These are phyloP conservation scores for Gloeopeniophorella convolvens DNA, from an alignment of 768 basidiomycete species.

Conservation along the genomic window DNA sequence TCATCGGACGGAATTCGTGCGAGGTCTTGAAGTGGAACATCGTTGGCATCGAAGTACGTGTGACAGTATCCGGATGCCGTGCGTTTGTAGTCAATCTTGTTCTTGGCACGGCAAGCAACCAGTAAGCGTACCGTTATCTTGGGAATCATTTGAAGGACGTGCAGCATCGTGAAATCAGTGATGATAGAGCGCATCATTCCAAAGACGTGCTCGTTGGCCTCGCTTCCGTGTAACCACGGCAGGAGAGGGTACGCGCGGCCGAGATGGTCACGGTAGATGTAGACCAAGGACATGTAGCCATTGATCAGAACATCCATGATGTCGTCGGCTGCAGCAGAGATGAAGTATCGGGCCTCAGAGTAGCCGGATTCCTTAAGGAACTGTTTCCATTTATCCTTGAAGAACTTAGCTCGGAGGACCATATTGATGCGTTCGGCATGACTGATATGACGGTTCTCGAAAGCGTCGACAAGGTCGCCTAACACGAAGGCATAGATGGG, in stretches of 20 bases:
- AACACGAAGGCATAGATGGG: slow-evolving; percentile 35
- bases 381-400: slow-evolving; percentile 24
- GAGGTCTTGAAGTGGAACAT: slow-evolving; percentile 1
- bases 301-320: slow-evolving; percentile 24
- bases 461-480: slow-evolving; percentile 27
- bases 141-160: slow-evolving; percentile 21
- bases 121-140: slow-evolving; percentile 22
- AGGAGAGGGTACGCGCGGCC: slow-evolving; percentile 22
- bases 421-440: slow-evolving; percentile 24
- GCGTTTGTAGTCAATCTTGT: slow-evolving; percentile 12
- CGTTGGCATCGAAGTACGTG: slow-evolving; percentile 20
- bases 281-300: slow-evolving; percentile 22
- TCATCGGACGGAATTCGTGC: not conserved
- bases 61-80: slow-evolving; percentile 23
- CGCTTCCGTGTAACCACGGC: slow-evolving; percentile 31
- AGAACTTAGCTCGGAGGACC: slow-evolving; percentile 22
- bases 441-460: slow-evolving; percentile 24
- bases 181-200: slow-evolving; percentile 22
- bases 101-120: slow-evolving; percentile 11
- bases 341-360: slow-evolving; percentile 19
- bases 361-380: slow-evolving; percentile 24
- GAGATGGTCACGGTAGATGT: slow-evolving; percentile 19
- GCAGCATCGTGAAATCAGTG: slow-evolving; percentile 23
- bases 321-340: slow-evolving; percentile 23
- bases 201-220: slow-evolving; percentile 29